Base-by-base conservation (phyloP, 1,139 yeast species). In the Candida gigantensis region DNA sequence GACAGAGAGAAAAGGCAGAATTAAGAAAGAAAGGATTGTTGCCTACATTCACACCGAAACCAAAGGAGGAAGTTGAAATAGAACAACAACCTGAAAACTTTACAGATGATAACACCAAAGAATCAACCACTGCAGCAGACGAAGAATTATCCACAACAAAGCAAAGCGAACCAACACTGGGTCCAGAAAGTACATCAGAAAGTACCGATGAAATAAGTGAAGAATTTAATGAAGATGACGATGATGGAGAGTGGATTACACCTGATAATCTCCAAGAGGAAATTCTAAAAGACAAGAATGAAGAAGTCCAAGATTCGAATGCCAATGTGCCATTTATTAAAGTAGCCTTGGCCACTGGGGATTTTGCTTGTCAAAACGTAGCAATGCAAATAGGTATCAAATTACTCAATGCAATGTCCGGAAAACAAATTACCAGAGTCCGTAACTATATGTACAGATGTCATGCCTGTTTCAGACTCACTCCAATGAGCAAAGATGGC, bases 341-440 rank as follows among this genome's bases (percentile, higher is more conserved):
- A 45, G 94, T 84, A 16, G 98, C 97, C 1, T 67, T 92, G 40
- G 84, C 96, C 1, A 85, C 97, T 1, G 96, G 96, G 18, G 99
- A 92, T 77, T 92, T 90, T 68, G 97, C 99, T 3, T 87, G 92
- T 58, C 99, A 92, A 59, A 92, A 92, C 60, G 96, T 90, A 8
- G 79, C 96, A 1, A 72, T 94, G 65, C 97, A 92, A 61, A 74
- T 94, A 52, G 96, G 97, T 6, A 63, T 92, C 36, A 84, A 86
- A 47, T 70, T 92, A 48, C 84, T 94, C 78, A 90, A 90, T 58
- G 75, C 87, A 21, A 76, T 80, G 67, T 81, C 92, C 2, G 98
- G 98, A 16, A 70, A 81, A 47, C 89, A 84, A 53, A 89, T 92
- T 62, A 84, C 79, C 50, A 78, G 87, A 57, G 86, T 92, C 33